Conservation (phyloP, 2,329 filamentous ascomycete species). For the Grosmannia clavigera region DNA sequence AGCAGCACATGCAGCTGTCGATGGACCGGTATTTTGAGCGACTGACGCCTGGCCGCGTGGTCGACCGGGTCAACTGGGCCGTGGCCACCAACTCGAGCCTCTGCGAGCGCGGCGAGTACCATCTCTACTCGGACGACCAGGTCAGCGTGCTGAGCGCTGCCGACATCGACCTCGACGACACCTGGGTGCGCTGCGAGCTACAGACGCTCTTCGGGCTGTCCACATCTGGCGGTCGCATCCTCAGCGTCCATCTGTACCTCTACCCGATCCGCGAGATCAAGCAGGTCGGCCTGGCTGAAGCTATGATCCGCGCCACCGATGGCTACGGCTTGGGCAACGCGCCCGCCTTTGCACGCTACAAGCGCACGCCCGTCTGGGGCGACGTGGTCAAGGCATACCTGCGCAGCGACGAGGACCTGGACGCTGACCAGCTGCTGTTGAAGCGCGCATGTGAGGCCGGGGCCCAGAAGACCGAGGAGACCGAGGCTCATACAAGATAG, state of each 20-base stretch:
- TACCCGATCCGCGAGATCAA: conserved; percentile 10
- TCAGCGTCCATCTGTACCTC: conserved; percentile 8
- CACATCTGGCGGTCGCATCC: conserved; percentile 1
- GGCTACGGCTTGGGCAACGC: conserved; percentile 7
- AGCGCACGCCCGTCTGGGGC: conserved; percentile 8
- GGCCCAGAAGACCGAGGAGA: not conserved
- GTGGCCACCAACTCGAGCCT: conserved; percentile 7
- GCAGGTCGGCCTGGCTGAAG: conserved; percentile 4
- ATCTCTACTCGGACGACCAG: conserved; percentile 6
- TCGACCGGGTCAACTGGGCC: conserved; percentile 10
- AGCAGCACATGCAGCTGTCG: conserved; percentile 7
- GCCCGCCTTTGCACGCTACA: conserved; percentile 7
- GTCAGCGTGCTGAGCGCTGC: not conserved
- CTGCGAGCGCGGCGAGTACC: conserved; percentile 10
- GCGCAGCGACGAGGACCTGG: conserved; percentile 4
- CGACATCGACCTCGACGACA: conserved; percentile 6
- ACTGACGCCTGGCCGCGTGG: conserved; percentile 5
- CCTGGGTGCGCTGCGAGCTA: conserved; percentile 9
- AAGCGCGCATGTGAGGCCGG: not conserved
- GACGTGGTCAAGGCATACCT: conserved; percentile 7
- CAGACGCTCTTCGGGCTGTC: conserved; percentile 8
- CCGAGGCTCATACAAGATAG: no score
- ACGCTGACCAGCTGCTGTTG: not conserved
- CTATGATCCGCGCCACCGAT: conserved; percentile 7
- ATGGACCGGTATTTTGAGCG: conserved; percentile 10